Percentiles rank a stretch among this genome's conserved stretches.
Evolutionary conservation across 2,329 filamentous ascomycete species (phyloP).

Genomic region (Meredithiella fracta): DNA sequence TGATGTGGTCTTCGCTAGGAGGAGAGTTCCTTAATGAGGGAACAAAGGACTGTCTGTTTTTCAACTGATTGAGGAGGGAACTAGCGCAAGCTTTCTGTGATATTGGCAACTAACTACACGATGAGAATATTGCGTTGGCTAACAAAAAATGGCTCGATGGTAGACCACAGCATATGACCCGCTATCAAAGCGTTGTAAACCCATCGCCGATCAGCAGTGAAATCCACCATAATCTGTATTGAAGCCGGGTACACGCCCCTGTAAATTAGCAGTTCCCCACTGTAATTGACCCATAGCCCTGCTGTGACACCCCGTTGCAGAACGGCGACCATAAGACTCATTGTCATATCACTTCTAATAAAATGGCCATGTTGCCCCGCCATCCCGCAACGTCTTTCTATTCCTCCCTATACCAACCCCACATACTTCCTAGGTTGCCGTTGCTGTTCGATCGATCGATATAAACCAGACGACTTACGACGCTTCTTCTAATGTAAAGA

Average conservation of each 20-base stretch:
- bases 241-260: background rate
- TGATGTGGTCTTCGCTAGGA: too few species aligned
- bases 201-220: background rate
- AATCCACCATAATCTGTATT: background rate
- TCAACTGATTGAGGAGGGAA: too few species aligned
- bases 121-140: background rate
- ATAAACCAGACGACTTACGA: slow-evolving; percentile 18
- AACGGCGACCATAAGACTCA: slow-evolving; percentile 4
- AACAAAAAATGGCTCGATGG: background rate
- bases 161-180: background rate
- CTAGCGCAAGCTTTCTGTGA: too few species aligned
- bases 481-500: slow-evolving; percentile 29
- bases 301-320: slow-evolving; percentile 1
- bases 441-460: slow-evolving; percentile 19
- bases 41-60: too few species aligned
- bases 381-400: slow-evolving; percentile 11
- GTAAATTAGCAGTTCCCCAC: background rate
- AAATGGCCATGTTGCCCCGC: slow-evolving; percentile 13
- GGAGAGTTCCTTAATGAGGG: too few species aligned
- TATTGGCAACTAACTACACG: too few species aligned
- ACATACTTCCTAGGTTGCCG: slow-evolving; percentile 16
- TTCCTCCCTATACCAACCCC: slow-evolving; percentile 20
- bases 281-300: background rate
- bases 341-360: slow-evolving; percentile 6
- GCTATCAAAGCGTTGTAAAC: background rate